Evolutionary conservation across 75 land plant species (phyloP).

Genomic region (Isoetes taiwanensis): DNA sequence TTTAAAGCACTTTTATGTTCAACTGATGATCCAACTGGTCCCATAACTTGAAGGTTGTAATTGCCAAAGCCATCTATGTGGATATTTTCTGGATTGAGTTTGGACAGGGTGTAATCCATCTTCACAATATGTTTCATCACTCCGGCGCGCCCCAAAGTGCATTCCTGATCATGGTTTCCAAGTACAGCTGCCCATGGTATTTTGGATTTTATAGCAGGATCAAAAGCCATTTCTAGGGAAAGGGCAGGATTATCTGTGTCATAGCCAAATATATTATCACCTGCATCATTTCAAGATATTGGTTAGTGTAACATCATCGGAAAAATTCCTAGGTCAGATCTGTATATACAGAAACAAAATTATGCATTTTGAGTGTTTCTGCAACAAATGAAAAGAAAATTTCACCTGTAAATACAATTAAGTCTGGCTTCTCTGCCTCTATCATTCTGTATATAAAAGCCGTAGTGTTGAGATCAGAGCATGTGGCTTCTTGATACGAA

Average conservation of each 20-base stretch:
- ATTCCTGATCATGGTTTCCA: slow-evolving; percentile 85
- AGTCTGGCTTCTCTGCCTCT: slow-evolving; percentile 51
- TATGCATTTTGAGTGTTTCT: not conserved
- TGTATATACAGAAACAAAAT: not conserved
- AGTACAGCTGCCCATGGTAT: slow-evolving; percentile 81
- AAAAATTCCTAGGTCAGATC: not conserved
- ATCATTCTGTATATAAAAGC: slow-evolving; percentile 55
- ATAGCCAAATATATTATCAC: slow-evolving; percentile 55
- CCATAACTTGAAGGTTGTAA: slow-evolving; percentile 49
- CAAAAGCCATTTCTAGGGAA: slow-evolving; percentile 61
- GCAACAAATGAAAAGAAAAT: not conserved
- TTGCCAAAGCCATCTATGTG: slow-evolving; percentile 74
- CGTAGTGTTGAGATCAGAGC: slow-evolving; percentile 83
- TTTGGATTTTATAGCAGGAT: slow-evolving; percentile 40
- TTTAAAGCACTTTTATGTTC: slow-evolving; percentile 53
- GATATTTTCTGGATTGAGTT: slow-evolving; percentile 33
- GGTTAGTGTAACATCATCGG: too few relatives aligned
- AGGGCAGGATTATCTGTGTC: slow-evolving; percentile 37
- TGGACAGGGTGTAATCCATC: slow-evolving; percentile 44
- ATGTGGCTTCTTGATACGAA: slow-evolving; percentile 30
- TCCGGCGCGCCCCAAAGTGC: slow-evolving; percentile 34
- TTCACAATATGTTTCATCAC: slow-evolving; percentile 56
- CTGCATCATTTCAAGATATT: slow-evolving; percentile 13
- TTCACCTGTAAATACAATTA: slow-evolving; percentile 57
- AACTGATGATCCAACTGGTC: slow-evolving; percentile 28